Conservation (phyloP, 83 land plant genomes). For the Isoetes engelmannii region DNA sequence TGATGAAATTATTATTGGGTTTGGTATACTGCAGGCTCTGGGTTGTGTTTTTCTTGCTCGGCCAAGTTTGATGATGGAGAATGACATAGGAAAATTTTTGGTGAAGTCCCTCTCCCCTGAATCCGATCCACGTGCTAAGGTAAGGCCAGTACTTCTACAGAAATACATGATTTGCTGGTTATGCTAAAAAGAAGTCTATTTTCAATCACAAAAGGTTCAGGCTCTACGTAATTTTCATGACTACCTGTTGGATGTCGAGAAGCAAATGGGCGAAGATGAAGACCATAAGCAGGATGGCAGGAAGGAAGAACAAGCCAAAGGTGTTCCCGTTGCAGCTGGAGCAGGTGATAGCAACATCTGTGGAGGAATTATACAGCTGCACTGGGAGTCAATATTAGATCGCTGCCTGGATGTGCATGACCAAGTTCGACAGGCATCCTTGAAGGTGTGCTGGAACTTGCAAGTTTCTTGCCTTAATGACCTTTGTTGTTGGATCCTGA, state of each 20-base stretch:
- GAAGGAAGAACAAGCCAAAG: slow-evolving; percentile 27
- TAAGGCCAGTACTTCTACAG: slow-evolving; percentile 20
- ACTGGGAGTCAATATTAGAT: slow-evolving; percentile 80
- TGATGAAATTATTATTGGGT: not conserved
- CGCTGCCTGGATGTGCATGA: slow-evolving; percentile 76
- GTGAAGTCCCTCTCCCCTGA: slow-evolving; percentile 54
- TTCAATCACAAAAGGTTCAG: slow-evolving; percentile 53
- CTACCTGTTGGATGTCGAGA: slow-evolving; percentile 87
- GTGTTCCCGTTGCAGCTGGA: slow-evolving; percentile 97
- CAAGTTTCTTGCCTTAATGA: not conserved
- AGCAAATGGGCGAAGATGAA: slow-evolving; percentile 54
- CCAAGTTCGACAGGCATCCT: slow-evolving; percentile 69
- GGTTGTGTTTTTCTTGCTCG: slow-evolving; percentile 81
- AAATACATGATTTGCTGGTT: not conserved
- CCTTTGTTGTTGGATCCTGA: not conserved
- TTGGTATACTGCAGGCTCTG: slow-evolving; percentile 49
- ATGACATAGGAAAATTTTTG: slow-evolving; percentile 59
- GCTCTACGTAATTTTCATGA: slow-evolving; percentile 78
- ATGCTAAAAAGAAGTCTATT: not conserved
- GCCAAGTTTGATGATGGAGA: slow-evolving; percentile 92
- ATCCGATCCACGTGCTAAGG: slow-evolving; percentile 72
- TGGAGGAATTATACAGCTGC: slow-evolving; percentile 94
- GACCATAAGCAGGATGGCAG: slow-evolving; percentile 15
- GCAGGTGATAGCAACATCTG: slow-evolving; percentile 98
- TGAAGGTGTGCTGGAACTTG: slow-evolving; percentile 48